Evolutionary conservation across 208 protist species (phyloP).

Genomic region (Blastocrithidia nonstop): DNA sequence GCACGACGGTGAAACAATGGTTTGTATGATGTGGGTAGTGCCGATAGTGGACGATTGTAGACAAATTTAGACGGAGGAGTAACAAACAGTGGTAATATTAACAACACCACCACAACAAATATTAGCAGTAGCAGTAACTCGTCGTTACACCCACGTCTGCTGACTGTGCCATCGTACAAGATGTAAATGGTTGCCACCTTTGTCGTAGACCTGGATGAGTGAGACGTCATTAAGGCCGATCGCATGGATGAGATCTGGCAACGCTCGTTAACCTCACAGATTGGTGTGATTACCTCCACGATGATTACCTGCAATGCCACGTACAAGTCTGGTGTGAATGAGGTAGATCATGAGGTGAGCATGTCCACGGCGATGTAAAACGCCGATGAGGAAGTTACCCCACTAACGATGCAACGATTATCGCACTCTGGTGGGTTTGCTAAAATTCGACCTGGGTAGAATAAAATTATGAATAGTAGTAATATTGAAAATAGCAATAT

Average conservation of each 20-base stretch:
- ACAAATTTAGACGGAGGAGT: not conserved
- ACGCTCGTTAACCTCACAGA: slow-evolving; percentile 47
- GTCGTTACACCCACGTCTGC: slow-evolving; percentile 2
- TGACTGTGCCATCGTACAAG: slow-evolving; percentile 12
- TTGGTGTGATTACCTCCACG: slow-evolving; percentile 41
- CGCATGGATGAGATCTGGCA: slow-evolving; percentile 52
- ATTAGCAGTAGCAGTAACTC: slow-evolving; percentile 1
- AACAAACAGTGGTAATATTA: not conserved
- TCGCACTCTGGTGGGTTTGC: slow-evolving; percentile 7
- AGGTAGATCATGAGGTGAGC: not conserved
- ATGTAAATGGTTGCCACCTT: slow-evolving; percentile 45
- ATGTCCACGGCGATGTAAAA: slow-evolving; percentile 11
- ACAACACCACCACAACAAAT: not conserved
- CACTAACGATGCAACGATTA: slow-evolving; percentile 3
- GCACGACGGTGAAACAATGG: not conserved
- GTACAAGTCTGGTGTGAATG: slow-evolving; percentile 17
- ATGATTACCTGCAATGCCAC: slow-evolving; percentile 40
- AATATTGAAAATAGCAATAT: too few species aligned
- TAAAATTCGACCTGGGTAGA: slow-evolving; percentile 8
- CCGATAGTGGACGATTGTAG: not conserved
- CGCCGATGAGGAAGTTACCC: slow-evolving; percentile 6
- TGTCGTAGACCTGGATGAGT: slow-evolving; percentile 47
- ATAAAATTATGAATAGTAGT: too few species aligned
- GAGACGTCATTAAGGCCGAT: slow-evolving; percentile 39
- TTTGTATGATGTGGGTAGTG: not conserved